Percentiles rank a stretch among this genome's conserved stretches.
These are phyloP conservation scores for Paracoccidioides brasiliensis DNA, from an alignment of 2,329 filamentous ascomycete genomes.

Conservation along the genomic window DNA sequence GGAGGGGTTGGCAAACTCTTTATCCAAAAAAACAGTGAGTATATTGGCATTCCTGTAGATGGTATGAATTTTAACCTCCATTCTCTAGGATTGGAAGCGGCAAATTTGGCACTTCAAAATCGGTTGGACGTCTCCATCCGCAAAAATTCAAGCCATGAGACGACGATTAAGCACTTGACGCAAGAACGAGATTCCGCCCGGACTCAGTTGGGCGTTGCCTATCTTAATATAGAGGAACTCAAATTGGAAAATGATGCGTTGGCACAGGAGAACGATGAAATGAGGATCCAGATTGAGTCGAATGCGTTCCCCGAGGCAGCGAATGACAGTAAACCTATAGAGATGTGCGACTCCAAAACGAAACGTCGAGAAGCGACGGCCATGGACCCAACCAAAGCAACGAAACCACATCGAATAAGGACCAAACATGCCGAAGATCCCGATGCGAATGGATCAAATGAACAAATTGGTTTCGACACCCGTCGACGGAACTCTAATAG, in stretches of 20 bases:
- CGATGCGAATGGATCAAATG: not conserved
- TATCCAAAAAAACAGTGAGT: constrained; percentile 29
- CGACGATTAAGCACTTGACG: constrained; percentile 40
- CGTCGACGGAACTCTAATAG: not conserved
- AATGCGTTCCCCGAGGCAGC: constrained; percentile 4
- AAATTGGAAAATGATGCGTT: constrained; percentile 29
- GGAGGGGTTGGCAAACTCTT: constrained; percentile 19
- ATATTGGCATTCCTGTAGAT: constrained; percentile 18
- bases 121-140: constrained; percentile 43
- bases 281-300: constrained; percentile 24
- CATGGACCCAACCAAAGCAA: not conserved
- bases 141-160: constrained; percentile 41
- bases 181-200: constrained; percentile 46
- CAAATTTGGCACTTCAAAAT: constrained; percentile 41
- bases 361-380: not conserved
- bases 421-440: not conserved
- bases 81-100: constrained; percentile 35
- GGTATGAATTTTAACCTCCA: constrained; percentile 13
- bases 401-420: not conserved
- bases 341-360: not conserved
- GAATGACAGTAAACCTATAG: not conserved
- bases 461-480: not conserved
- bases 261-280: constrained; percentile 26
- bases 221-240: constrained; percentile 37
- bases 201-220: constrained; percentile 44